Evolutionary conservation across 176 grass and related monocot species (phyloP).

Genomic region (Zea mays): Zm-B73-REFERENCE-NAM-5.0 NC_050096.1:281723501-281724000

Average conservation of each 20-base stretch:
- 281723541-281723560: no score
- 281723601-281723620: background rate
- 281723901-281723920: background rate
- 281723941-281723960: constrained; percentile 44
- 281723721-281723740: background rate
- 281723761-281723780: background rate
- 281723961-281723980: constrained; percentile 33
- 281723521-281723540: no score
- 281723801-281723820: background rate
- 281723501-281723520: no score
- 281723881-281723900: no score
- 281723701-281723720: background rate
- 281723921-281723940: constrained; percentile 24
- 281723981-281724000: constrained; percentile 37
- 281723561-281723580: no score
- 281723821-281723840: background rate
- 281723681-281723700: background rate
- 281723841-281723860: background rate
- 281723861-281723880: background rate
- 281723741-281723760: background rate
- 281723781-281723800: background rate
- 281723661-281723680: background rate
- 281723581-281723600: no score
- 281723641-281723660: background rate
- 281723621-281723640: background rate